These are phyloP conservation scores for Neonectria hederae DNA, from an alignment of 2,329 filamentous ascomycete species.

Conservation along the genomic window DNA sequence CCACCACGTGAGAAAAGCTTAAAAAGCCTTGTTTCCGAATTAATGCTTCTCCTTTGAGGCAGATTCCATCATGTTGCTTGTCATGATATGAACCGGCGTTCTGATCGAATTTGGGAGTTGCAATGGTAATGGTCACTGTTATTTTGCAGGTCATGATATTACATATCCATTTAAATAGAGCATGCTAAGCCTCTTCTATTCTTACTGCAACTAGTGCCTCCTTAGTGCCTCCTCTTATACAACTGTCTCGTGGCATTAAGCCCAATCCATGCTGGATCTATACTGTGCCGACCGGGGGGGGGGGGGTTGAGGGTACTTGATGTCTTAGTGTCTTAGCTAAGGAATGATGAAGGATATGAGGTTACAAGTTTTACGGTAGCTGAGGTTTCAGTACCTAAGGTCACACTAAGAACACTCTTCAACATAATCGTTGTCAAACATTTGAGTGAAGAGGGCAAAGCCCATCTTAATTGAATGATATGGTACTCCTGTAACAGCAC, in stretches of 20 bases:
- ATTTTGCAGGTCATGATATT: neutral
- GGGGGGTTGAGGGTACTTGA: too few species aligned
- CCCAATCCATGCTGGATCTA: neutral
- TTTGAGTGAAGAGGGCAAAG: constrained; percentile 13
- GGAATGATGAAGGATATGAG: too few species aligned
- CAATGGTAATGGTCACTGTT: neutral
- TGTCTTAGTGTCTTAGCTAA: too few species aligned
- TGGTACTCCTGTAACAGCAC: constrained; percentile 13
- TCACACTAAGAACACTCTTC: neutral
- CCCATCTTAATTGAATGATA: constrained; percentile 12
- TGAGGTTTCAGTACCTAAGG: too few species aligned
- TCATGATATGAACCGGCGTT: neutral
- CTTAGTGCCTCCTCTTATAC: neutral
- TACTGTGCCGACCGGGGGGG: too few species aligned
- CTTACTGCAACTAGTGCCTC: neutral
- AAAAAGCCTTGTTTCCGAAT: neutral
- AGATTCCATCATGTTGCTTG: neutral
- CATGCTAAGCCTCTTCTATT: neutral
- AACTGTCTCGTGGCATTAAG: neutral
- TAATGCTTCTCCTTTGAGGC: neutral
- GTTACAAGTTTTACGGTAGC: too few species aligned
- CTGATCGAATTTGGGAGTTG: neutral
- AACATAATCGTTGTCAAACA: neutral
- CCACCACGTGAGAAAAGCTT: neutral
- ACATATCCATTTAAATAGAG: neutral